phyloP scores from a whole-genome alignment of 2,329 filamentous ascomycete species.

The Cercospora sp. region DNA sequence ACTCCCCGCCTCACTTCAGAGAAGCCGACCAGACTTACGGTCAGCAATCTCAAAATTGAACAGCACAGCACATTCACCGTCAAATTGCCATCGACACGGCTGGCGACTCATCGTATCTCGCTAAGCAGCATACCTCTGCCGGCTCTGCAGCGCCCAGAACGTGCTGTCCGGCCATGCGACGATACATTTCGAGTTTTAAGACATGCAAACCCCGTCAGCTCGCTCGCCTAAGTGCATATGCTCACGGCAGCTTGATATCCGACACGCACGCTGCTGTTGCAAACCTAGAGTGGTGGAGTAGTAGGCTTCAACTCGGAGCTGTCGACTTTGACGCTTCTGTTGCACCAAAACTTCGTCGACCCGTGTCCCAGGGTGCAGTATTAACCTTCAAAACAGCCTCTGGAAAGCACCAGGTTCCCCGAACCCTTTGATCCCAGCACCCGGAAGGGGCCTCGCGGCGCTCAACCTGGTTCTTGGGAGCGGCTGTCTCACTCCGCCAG shows the following conservation, averaged over 20 bases:
- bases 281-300: background rate
- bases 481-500: background rate
- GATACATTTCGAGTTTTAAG: background rate
- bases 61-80: background rate
- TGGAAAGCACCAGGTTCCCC: background rate
- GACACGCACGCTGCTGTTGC: background rate
- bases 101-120: background rate
- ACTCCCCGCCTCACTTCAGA: background rate
- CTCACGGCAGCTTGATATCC: background rate
- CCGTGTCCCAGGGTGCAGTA: background rate
- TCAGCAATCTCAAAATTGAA: background rate
- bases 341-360: background rate
- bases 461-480: background rate
- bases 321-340: background rate
- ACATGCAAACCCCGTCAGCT: background rate
- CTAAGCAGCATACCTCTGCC: background rate
- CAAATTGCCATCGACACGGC: background rate
- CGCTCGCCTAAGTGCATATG: constrained; percentile 1
- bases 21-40: background rate
- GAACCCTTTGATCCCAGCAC: background rate
- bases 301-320: background rate
- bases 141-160: background rate
- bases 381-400: background rate
- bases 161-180: background rate
- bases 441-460: background rate